Percentiles rank a stretch among this genome's conserved stretches.
Conservation (phyloP, 2,329 filamentous ascomycete species). For the Graphilbum sp. region DNA sequence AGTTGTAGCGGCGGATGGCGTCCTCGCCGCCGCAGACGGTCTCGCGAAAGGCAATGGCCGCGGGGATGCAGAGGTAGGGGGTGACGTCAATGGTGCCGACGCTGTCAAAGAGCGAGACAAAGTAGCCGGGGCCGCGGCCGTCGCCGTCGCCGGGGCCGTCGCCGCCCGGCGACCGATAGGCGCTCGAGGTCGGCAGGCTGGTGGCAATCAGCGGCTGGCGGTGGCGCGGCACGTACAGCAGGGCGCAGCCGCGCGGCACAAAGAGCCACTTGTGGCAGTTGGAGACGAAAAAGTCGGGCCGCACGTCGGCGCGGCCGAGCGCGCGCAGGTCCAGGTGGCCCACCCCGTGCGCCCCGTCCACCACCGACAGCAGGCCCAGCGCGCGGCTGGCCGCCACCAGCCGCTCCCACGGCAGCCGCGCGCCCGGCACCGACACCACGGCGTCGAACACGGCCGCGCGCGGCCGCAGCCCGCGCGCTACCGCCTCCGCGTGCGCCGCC, state of each 20-base stretch:
- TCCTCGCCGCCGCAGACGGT: constrained; percentile 48
- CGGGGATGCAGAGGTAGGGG: constrained; percentile 44
- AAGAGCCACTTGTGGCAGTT: constrained; percentile 68
- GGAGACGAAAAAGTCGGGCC: constrained; percentile 56
- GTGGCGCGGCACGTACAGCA: constrained; percentile 50
- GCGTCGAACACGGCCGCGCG: constrained; percentile 55
- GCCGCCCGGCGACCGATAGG: constrained; percentile 27
- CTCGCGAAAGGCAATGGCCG: constrained; percentile 44
- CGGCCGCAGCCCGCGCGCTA: constrained; percentile 33
- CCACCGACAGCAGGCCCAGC: constrained; percentile 42
- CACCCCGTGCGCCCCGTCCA: constrained; percentile 57
- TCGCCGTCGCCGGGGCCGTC: constrained; percentile 1
- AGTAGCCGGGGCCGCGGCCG: constrained; percentile 27
- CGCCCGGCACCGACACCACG: constrained; percentile 50
- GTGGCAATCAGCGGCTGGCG: constrained; percentile 52
- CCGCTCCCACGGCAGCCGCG: constrained; percentile 52
- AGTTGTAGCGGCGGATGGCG: constrained; percentile 41
- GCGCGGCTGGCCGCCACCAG: constrained; percentile 40
- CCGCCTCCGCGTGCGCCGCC: constrained; percentile 30
- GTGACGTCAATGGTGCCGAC: constrained; percentile 49
- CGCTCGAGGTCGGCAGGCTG: constrained; percentile 53
- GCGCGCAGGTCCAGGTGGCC: constrained; percentile 50
- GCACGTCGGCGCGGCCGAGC: constrained; percentile 26
- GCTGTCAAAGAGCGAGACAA: constrained; percentile 47
- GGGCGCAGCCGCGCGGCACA: constrained; percentile 50